Evolutionary conservation across 1,139 yeast genomes (phyloP).

Genomic region (Blastobotrys indianensis): DNA sequence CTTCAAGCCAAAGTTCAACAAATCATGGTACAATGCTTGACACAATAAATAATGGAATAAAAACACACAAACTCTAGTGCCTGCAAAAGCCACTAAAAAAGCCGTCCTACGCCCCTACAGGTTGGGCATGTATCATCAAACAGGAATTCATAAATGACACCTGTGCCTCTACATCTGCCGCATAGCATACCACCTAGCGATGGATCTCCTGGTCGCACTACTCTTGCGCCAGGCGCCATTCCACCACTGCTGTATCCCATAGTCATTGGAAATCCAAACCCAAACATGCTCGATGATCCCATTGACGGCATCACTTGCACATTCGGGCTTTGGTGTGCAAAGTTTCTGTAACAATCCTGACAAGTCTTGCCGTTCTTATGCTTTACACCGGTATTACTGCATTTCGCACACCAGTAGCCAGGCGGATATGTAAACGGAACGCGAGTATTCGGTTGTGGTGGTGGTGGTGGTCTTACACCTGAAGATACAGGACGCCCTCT

Average conservation of each 20-base stretch:
- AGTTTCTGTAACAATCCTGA: conserved; percentile 63
- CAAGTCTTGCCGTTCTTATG: conserved; percentile 60
- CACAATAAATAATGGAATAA: background rate
- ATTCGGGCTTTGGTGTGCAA: conserved; percentile 39
- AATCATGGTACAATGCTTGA: no score
- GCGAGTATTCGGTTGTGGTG: background rate
- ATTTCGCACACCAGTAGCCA: conserved; percentile 57
- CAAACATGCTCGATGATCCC: conserved; percentile 7
- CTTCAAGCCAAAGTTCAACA: no score
- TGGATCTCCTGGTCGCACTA: conserved; percentile 75
- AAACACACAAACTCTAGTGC: background rate
- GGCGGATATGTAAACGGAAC: conserved; percentile 64
- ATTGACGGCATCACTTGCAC: conserved; percentile 11
- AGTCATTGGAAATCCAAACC: conserved; percentile 7
- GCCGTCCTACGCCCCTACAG: conserved; percentile 66
- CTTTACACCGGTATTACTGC: conserved; percentile 72
- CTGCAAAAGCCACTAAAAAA: conserved; percentile 12
- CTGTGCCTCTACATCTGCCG: conserved; percentile 72
- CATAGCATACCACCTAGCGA: conserved; percentile 74
- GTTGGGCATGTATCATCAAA: conserved; percentile 29
- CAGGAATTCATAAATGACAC: conserved; percentile 40
- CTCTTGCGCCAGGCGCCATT: conserved; percentile 22
- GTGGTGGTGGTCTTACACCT: conserved; percentile 1
- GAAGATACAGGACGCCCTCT: conserved; percentile 2
- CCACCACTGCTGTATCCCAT: conserved; percentile 31